Conservation (phyloP, 441 rosid genomes). For the Melastoma candidum region DNA sequence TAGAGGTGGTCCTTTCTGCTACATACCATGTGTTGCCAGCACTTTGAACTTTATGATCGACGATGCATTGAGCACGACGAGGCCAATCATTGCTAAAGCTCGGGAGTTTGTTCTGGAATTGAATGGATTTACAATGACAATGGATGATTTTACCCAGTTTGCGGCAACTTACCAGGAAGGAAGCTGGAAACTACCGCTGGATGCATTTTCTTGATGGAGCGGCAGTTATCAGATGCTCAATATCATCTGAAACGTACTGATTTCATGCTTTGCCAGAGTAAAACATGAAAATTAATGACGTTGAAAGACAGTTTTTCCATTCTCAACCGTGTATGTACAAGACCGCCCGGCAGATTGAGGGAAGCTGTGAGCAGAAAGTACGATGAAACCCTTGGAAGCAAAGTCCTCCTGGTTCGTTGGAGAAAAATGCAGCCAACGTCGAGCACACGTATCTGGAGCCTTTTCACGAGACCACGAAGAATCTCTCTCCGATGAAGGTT, state of each 20-base stretch:
- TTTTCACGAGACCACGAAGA: constrained; percentile 68
- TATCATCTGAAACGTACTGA: constrained; percentile 56
- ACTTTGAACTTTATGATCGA: constrained; percentile 66
- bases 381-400: constrained; percentile 42
- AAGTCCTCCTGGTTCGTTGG: constrained; percentile 45
- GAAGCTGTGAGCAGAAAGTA: constrained; percentile 65
- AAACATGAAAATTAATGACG: not conserved
- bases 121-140: constrained; percentile 51
- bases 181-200: constrained; percentile 75
- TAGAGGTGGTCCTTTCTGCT: constrained; percentile 68
- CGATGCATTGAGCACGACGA: constrained; percentile 70
- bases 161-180: constrained; percentile 75
- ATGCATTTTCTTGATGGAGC: constrained; percentile 76
- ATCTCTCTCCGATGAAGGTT: constrained; percentile 65
- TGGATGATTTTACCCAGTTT: constrained; percentile 53
- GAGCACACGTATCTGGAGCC: constrained; percentile 72
- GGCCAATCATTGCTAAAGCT: constrained; percentile 59
- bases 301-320: constrained; percentile 9
- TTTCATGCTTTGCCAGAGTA: not conserved
- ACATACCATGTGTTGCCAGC: constrained; percentile 81
- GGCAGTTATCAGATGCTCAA: constrained; percentile 87
- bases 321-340: constrained; percentile 1
- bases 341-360: constrained; percentile 78
- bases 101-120: constrained; percentile 69
- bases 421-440: constrained; percentile 48